A percentile compares a stretch with the other conserved stretches of the same genome.
Evolutionary conservation across 2,329 filamentous ascomycete species (phyloP).

Genomic region (Cladosporium sp.): DNA sequence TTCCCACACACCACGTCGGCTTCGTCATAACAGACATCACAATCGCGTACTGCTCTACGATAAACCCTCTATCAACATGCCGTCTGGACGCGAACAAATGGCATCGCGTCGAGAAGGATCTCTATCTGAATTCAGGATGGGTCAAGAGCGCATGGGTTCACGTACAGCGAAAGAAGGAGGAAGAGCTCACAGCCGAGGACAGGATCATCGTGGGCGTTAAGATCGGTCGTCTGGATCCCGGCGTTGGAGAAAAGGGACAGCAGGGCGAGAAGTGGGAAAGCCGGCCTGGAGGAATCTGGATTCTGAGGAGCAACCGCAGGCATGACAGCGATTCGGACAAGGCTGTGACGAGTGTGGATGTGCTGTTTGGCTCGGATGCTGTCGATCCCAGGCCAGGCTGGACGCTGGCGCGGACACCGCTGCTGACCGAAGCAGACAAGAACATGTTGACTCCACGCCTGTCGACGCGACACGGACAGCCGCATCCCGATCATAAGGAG

Average conservation of each 20-base stretch:
- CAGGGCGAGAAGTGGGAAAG: constrained; percentile 73
- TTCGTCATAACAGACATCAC: constrained; percentile 84
- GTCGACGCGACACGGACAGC: constrained; percentile 72
- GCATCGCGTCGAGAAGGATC: constrained; percentile 86
- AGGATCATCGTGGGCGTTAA: constrained; percentile 77
- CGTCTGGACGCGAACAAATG: constrained; percentile 71
- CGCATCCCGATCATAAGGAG: constrained; percentile 60
- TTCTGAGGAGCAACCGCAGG: constrained; percentile 70
- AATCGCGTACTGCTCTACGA: constrained; percentile 70
- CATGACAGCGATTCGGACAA: constrained; percentile 73
- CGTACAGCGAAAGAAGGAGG: constrained; percentile 80
- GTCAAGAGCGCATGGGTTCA: constrained; percentile 77
- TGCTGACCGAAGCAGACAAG: constrained; percentile 67
- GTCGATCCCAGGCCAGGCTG: constrained; percentile 86
- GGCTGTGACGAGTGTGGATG: constrained; percentile 77
- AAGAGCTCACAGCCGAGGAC: constrained; percentile 73
- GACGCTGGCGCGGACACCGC: constrained; percentile 71
- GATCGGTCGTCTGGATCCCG: constrained; percentile 72
- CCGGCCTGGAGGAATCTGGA: constrained; percentile 75
- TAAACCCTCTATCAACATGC: constrained; percentile 63
- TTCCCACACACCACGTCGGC: constrained; percentile 82
- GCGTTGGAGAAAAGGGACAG: constrained; percentile 55
- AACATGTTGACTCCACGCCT: constrained; percentile 70
- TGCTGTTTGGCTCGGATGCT: constrained; percentile 87
- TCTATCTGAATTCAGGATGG: constrained; percentile 76